phyloP scores from a whole-genome alignment of 2,329 filamentous ascomycete species.

The Claviceps sp. region DNA sequence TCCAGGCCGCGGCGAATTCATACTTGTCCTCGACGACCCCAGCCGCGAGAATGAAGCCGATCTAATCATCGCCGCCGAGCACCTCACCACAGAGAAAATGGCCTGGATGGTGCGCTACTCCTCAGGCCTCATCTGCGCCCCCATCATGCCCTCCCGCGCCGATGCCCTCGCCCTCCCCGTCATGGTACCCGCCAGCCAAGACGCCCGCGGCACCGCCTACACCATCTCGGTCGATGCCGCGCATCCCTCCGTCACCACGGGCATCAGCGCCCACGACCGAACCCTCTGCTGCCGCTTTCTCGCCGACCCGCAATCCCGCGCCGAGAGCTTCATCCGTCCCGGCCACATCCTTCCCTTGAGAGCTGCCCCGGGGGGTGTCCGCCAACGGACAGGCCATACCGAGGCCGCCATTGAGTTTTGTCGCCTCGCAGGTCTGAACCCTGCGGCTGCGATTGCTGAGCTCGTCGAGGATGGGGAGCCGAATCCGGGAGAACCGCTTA shows the following conservation, averaged over 20 bases:
- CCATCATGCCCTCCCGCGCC: slow-evolving; percentile 58
- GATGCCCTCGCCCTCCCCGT: slow-evolving; percentile 64
- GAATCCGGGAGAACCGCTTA: slow-evolving; percentile 52
- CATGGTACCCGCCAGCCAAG: slow-evolving; percentile 67
- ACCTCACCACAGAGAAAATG: slow-evolving; percentile 79
- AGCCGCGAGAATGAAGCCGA: slow-evolving; percentile 96
- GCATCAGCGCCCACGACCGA: slow-evolving; percentile 81
- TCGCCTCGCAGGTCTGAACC: slow-evolving; percentile 61
- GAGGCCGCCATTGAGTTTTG: slow-evolving; percentile 91
- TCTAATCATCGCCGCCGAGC: slow-evolving; percentile 82
- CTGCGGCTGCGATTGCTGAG: slow-evolving; percentile 78
- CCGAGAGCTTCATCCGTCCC: slow-evolving; percentile 59
- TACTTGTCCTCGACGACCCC: slow-evolving; percentile 87
- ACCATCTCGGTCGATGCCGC: slow-evolving; percentile 77
- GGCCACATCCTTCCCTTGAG: slow-evolving; percentile 84
- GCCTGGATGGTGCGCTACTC: slow-evolving; percentile 90
- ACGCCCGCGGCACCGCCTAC: slow-evolving; percentile 86
- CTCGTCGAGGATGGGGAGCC: slow-evolving; percentile 75
- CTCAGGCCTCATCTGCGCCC: slow-evolving; percentile 83
- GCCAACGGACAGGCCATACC: slow-evolving; percentile 72
- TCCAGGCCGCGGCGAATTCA: slow-evolving; percentile 70
- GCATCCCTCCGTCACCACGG: slow-evolving; percentile 63
- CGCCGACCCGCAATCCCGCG: slow-evolving; percentile 47
- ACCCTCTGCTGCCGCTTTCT: slow-evolving; percentile 68
- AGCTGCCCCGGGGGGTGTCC: slow-evolving; percentile 66